A percentile compares a stretch with the other conserved stretches of the same genome.
These are phyloP conservation scores for Talaromyces proteolyticus DNA, from an alignment of 495 filamentous ascomycete species.

Conservation along the genomic window DNA sequence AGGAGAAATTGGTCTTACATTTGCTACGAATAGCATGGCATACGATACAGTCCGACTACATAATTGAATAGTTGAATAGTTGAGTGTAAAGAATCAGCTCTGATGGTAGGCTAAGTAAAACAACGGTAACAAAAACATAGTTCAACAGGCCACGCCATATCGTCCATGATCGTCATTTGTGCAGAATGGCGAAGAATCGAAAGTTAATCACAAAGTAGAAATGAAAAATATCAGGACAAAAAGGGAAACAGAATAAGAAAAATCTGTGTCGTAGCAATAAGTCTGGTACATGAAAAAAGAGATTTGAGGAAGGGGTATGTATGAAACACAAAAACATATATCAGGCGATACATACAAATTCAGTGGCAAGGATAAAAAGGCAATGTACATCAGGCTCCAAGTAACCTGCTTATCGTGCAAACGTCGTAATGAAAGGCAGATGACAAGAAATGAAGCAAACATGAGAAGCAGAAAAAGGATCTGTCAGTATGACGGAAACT, in stretches of 20 bases:
- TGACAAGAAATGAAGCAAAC: not conserved
- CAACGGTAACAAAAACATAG: not conserved
- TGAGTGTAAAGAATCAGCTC: no score
- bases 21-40: no score
- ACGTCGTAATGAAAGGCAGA: conserved; percentile 1
- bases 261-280: conserved; percentile 7
- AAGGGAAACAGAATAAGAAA: conserved; percentile 9
- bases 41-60: no score
- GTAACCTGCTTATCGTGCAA: conserved; percentile 1
- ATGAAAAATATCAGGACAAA: conserved; percentile 4
- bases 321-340: conserved; percentile 12
- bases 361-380: conserved; percentile 4
- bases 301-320: not conserved
- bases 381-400: conserved; percentile 8
- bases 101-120: no score
- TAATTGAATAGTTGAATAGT: no score
- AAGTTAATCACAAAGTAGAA: conserved; percentile 2
- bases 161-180: conserved; percentile 7
- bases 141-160: not conserved
- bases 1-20: no score
- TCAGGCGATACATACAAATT: conserved; percentile 3
- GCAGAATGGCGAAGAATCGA: conserved; percentile 6
- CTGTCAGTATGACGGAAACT: no score
- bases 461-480: not conserved
- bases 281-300: conserved; percentile 5